Evolutionary conservation across 768 basidiomycete species (phyloP).

Genomic region (Agrocybe praecox): DNA sequence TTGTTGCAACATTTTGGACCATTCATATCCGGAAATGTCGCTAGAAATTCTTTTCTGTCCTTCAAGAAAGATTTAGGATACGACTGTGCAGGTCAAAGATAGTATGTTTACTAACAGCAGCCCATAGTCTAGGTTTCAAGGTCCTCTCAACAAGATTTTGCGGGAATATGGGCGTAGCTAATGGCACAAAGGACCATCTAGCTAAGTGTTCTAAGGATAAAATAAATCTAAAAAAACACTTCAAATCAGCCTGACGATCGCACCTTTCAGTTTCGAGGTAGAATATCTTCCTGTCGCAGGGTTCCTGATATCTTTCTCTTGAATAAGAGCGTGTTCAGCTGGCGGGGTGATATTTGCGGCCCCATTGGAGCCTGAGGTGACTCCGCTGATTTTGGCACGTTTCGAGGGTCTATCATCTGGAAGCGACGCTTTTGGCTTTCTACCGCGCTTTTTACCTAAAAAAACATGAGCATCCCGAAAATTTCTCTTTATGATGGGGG

Average conservation of each 20-base stretch:
- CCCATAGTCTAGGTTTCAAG: conserved; percentile 28
- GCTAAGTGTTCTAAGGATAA: neutral
- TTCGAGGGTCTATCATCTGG: conserved; percentile 3
- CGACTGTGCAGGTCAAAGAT: neutral
- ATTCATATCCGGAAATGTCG: conserved; percentile 30
- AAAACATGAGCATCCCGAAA: neutral
- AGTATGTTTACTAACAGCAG: conserved; percentile 20
- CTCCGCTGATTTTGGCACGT: conserved; percentile 1
- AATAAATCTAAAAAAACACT: neutral
- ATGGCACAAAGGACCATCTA: conserved; percentile 7
- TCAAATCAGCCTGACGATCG: neutral
- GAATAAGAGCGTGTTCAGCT: neutral
- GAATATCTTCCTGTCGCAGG: neutral
- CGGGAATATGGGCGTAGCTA: neutral
- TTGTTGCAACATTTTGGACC: conserved; percentile 27
- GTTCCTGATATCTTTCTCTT: neutral
- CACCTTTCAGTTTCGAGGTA: neutral
- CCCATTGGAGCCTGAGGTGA: neutral
- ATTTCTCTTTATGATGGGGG: neutral
- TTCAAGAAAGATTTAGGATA: conserved; percentile 6
- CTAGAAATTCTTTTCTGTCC: conserved; percentile 30
- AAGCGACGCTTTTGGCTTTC: neutral
- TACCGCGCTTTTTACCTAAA: conserved; percentile 9
- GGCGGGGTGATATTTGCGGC: neutral
- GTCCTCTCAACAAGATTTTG: neutral